Evolutionary conservation across 495 filamentous ascomycete species (phyloP).

Genomic region (Lasiosphaeria miniovina): DNA sequence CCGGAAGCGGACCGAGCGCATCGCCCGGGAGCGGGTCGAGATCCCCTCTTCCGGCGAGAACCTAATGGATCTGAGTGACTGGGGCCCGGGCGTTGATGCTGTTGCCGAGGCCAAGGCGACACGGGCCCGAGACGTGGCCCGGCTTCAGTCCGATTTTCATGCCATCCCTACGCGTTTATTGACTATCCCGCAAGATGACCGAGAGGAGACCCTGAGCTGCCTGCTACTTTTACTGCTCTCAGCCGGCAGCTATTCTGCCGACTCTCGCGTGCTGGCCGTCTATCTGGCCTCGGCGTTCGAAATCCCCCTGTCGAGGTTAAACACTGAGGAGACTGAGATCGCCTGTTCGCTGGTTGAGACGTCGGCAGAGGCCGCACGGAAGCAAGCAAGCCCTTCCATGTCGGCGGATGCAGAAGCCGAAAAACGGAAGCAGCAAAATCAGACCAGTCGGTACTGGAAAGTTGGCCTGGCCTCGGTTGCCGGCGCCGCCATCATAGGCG

Average conservation of each 20-base stretch:
- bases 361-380: constrained; percentile 26
- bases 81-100: background rate
- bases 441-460: constrained; percentile 69
- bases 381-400: constrained; percentile 45
- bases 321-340: constrained; percentile 66
- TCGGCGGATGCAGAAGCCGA: constrained; percentile 66
- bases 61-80: constrained; percentile 30
- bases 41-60: constrained; percentile 21
- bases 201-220: constrained; percentile 52
- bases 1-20: constrained; percentile 28
- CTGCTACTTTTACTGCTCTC: constrained; percentile 67
- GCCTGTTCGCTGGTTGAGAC: constrained; percentile 65
- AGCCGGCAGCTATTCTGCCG: constrained; percentile 67
- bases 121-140: constrained; percentile 25
- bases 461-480: constrained; percentile 85
- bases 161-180: constrained; percentile 45
- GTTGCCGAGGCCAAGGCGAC: background rate
- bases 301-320: constrained; percentile 56
- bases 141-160: constrained; percentile 42
- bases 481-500: constrained; percentile 79
- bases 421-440: constrained; percentile 61
- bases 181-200: constrained; percentile 39
- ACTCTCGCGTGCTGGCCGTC: constrained; percentile 66
- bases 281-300: constrained; percentile 62
- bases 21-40: constrained; percentile 21